Evolutionary conservation across 768 basidiomycete genomes (phyloP).

Genomic region (Rhizopogon roseolus): DNA sequence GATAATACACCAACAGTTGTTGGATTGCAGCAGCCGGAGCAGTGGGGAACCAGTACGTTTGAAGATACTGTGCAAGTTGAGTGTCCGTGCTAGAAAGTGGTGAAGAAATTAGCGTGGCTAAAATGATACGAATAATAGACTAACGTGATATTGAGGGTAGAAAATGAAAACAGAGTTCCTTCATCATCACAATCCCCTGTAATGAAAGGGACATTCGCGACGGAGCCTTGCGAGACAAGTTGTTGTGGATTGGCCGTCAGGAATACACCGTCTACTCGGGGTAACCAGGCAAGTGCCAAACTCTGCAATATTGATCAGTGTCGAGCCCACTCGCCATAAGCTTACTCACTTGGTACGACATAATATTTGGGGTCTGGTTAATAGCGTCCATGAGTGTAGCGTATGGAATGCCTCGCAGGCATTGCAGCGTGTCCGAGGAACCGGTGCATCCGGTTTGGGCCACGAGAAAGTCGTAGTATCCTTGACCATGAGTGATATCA

Average conservation of each 20-base stretch:
- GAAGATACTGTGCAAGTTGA: slow-evolving; percentile 27
- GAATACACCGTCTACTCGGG: slow-evolving; percentile 36
- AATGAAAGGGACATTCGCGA: slow-evolving; percentile 18
- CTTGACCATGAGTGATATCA: slow-evolving; percentile 17
- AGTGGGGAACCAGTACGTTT: slow-evolving; percentile 23
- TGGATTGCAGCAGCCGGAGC: slow-evolving; percentile 18
- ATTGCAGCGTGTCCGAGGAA: slow-evolving; percentile 24
- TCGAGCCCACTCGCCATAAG: background rate
- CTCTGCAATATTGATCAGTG: background rate
- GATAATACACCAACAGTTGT: slow-evolving; percentile 28
- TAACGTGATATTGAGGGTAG: slow-evolving; percentile 46
- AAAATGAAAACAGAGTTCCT: slow-evolving; percentile 40
- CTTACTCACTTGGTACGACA: slow-evolving; percentile 27
- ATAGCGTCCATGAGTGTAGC: slow-evolving; percentile 26
- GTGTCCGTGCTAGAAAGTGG: slow-evolving; percentile 12
- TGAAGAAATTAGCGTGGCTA: background rate
- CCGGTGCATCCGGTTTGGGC: slow-evolving; percentile 23
- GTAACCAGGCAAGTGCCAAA: slow-evolving; percentile 31
- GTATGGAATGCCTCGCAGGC: slow-evolving; percentile 28
- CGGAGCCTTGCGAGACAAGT: slow-evolving; percentile 28
- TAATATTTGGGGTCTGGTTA: slow-evolving; percentile 24
- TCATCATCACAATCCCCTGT: slow-evolving; percentile 38
- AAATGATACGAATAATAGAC: slow-evolving; percentile 4
- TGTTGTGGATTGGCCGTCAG: slow-evolving; percentile 26
- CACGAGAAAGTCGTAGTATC: slow-evolving; percentile 26